Percentiles rank a stretch among this genome's conserved stretches.
Evolutionary conservation across 2,329 filamentous ascomycete genomes (phyloP).

Genomic region (Cladosporium sp.): DNA sequence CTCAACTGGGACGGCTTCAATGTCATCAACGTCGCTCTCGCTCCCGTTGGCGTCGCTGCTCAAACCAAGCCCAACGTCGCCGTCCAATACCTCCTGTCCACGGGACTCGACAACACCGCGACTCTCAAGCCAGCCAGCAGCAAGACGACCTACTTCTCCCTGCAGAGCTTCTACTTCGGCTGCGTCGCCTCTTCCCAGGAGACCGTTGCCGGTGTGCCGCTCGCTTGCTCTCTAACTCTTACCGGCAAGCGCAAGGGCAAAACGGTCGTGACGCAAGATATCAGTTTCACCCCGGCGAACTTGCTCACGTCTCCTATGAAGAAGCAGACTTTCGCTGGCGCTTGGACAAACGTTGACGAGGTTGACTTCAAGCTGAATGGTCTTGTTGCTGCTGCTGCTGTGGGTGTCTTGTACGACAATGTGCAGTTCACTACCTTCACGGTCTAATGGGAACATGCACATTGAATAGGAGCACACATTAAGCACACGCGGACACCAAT

Average conservation of each 20-base stretch:
- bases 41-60: neutral
- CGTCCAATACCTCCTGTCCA: conserved; percentile 9
- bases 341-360: conserved; percentile 11
- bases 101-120: neutral
- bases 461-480: neutral
- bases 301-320: neutral
- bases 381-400: neutral
- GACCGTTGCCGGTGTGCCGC: neutral
- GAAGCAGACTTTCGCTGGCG: conserved; percentile 6
- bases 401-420: conserved; percentile 15
- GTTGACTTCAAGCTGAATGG: conserved; percentile 10
- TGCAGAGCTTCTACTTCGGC: conserved; percentile 20
- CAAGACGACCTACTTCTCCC: conserved; percentile 12
- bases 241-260: conserved; percentile 17
- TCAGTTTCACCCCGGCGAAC: neutral
- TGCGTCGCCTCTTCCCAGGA: conserved; percentile 18
- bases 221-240: neutral
- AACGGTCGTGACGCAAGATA: neutral
- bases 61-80: conserved; percentile 13
- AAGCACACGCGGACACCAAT: neutral
- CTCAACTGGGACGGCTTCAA: conserved; percentile 14
- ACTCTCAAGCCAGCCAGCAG: conserved; percentile 12
- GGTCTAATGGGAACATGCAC: neutral
- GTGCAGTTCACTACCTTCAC: conserved; percentile 13
- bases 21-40: conserved; percentile 7